A percentile compares a stretch with the other conserved stretches of the same genome.
Evolutionary conservation across 2,329 filamentous ascomycete genomes (phyloP).

Genomic region (Cytospora piceicola): DNA sequence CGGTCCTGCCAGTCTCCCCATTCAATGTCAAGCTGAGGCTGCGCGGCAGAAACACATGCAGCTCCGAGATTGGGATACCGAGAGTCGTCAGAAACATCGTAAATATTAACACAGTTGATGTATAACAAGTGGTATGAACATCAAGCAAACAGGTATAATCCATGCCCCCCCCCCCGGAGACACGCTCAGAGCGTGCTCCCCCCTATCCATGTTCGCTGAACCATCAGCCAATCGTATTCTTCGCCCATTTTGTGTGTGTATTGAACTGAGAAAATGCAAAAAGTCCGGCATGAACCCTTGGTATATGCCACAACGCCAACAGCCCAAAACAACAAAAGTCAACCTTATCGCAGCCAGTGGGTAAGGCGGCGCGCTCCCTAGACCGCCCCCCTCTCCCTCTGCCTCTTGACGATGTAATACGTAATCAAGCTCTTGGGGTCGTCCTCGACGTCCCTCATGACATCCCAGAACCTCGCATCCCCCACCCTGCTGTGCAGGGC

Average conservation of each 20-base stretch:
- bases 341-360: background rate
- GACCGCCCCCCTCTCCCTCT: slow-evolving; percentile 51
- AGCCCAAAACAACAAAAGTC: background rate
- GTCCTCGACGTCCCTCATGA: slow-evolving; percentile 66
- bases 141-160: slow-evolving; percentile 18
- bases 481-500: slow-evolving; percentile 68
- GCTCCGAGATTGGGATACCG: background rate
- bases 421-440: slow-evolving; percentile 78
- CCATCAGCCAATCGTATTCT: background rate
- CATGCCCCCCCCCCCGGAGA: background rate
- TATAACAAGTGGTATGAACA: slow-evolving; percentile 23
- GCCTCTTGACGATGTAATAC: slow-evolving; percentile 77
- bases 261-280: background rate
- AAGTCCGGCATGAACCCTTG: background rate
- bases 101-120: slow-evolving; percentile 21
- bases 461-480: slow-evolving; percentile 68
- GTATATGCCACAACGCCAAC: background rate
- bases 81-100: slow-evolving; percentile 10
- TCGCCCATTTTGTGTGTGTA: background rate
- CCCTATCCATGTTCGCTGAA: background rate
- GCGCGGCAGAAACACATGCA: background rate
- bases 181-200: background rate
- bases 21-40: background rate
- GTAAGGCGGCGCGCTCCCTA: slow-evolving; percentile 16
- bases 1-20: background rate